Evolutionary conservation across 208 protist genomes (phyloP).

Genomic region (Trypanosomatidae sp.): DNA sequence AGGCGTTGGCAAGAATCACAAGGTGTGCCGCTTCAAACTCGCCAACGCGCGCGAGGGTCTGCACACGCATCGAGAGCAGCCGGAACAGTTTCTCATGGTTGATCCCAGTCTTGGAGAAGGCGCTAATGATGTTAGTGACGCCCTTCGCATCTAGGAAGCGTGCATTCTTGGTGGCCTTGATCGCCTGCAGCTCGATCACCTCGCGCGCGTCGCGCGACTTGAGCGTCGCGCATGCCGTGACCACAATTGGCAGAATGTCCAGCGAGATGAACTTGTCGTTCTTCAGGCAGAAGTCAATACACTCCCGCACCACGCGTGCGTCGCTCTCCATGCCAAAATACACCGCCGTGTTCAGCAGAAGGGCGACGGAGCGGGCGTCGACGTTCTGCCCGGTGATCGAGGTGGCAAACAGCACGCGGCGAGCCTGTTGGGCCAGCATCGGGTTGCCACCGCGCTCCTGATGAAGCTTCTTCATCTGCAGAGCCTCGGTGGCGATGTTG

Average conservation of each 20-base stretch:
- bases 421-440: conserved; percentile 91
- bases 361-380: conserved; percentile 82
- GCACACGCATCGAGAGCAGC: conserved; percentile 81
- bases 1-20: conserved; percentile 85
- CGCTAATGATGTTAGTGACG: conserved; percentile 85
- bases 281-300: conserved; percentile 89
- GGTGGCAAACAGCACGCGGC: conserved; percentile 90
- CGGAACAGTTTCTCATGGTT: conserved; percentile 82
- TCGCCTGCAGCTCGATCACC: conserved; percentile 91
- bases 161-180: conserved; percentile 84
- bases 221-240: conserved; percentile 89
- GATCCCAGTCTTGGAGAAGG: conserved; percentile 89
- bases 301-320: conserved; percentile 89
- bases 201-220: conserved; percentile 90
- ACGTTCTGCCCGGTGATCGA: conserved; percentile 82
- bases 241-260: conserved; percentile 84
- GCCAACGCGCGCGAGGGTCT: conserved; percentile 84
- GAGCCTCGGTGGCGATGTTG: conserved; percentile 84
- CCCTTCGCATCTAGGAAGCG: conserved; percentile 87
- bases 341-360: conserved; percentile 90
- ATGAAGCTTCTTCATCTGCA: conserved; percentile 93
- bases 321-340: conserved; percentile 95
- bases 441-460: conserved; percentile 87
- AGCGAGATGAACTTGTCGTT: conserved; percentile 90
- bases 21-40: conserved; percentile 90